A percentile compares a stretch with the other conserved stretches of the same genome.
These are phyloP conservation scores for Boletus barrowsii DNA, from an alignment of 768 basidiomycete species.

Conservation along the genomic window DNA sequence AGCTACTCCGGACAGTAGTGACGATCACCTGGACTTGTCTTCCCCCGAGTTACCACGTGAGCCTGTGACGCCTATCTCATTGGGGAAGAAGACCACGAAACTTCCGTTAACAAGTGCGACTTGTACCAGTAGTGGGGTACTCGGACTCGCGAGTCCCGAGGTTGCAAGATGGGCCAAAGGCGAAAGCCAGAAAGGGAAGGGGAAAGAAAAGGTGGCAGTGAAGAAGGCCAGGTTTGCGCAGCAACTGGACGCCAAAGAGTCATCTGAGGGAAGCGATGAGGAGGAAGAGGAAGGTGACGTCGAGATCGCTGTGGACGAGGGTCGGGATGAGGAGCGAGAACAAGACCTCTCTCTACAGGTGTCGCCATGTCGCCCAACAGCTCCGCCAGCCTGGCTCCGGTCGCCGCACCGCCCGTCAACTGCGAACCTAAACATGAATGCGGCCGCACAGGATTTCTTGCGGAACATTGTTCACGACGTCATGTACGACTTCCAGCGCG, in stretches of 20 bases:
- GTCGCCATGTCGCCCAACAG: conserved; percentile 48
- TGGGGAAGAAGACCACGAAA: conserved; percentile 21
- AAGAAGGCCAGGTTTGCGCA: conserved; percentile 48
- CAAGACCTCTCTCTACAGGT: conserved; percentile 52
- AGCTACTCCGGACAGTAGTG: conserved; percentile 13
- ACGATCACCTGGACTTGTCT: conserved; percentile 17
- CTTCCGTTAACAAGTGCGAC: conserved; percentile 2
- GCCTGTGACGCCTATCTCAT: conserved; percentile 32
- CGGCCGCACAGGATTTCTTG: conserved; percentile 53
- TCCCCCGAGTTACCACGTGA: conserved; percentile 33
- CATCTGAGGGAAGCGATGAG: conserved; percentile 18
- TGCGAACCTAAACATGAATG: conserved; percentile 27
- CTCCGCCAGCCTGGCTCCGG: conserved; percentile 36
- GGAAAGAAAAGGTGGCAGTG: conserved; percentile 24
- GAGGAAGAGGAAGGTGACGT: conserved; percentile 1
- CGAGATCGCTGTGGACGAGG: conserved; percentile 1
- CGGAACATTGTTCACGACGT: conserved; percentile 65
- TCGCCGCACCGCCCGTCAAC: conserved; percentile 37
- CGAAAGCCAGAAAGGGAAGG: conserved; percentile 33
- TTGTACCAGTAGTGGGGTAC: conserved; percentile 26
- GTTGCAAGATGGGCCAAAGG: conserved; percentile 50
- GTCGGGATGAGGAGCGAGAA: conserved; percentile 20
- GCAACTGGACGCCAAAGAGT: conserved; percentile 22
- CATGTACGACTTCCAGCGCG: conserved; percentile 69
- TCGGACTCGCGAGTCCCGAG: conserved; percentile 54